phyloP scores from a whole-genome alignment of 1,284 basidiomycete genomes.

The Boletus smithii region DNA sequence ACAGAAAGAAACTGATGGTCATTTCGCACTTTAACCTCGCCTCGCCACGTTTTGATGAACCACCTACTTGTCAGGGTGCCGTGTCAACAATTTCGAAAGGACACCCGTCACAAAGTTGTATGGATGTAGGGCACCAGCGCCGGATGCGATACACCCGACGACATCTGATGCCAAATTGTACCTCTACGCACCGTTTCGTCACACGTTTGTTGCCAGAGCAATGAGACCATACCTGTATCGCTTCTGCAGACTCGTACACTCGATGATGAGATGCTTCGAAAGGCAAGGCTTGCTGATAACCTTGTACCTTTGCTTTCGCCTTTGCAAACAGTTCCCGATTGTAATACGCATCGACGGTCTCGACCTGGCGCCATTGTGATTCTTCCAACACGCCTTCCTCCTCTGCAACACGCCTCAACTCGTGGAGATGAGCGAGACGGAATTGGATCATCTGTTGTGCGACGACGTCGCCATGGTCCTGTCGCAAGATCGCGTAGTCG shows the following conservation, averaged over 20 bases:
- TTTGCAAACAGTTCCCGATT: conserved; percentile 34
- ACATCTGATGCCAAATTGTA: conserved; percentile 36
- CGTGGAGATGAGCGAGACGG: conserved; percentile 33
- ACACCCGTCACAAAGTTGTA: conserved; percentile 46
- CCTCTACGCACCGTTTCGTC: conserved; percentile 27
- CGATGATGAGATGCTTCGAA: conserved; percentile 35
- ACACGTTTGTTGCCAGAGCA: not conserved
- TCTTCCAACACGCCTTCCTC: conserved; percentile 31
- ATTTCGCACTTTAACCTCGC: not conserved
- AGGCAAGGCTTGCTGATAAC: conserved; percentile 40
- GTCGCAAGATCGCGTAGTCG: conserved; percentile 23
- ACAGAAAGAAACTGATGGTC: conserved; percentile 37
- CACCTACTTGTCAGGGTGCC: conserved; percentile 37
- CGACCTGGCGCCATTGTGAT: conserved; percentile 43
- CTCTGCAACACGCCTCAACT: conserved; percentile 26
- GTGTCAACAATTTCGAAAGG: conserved; percentile 37
- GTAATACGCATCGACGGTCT: conserved; percentile 42
- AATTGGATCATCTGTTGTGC: conserved; percentile 28
- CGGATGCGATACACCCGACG: conserved; percentile 39
- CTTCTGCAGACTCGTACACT: conserved; percentile 34
- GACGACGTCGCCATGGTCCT: conserved; percentile 18
- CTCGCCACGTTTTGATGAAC: not conserved
- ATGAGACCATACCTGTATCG: conserved; percentile 32
- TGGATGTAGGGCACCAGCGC: conserved; percentile 45
- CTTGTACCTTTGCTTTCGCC: conserved; percentile 33